Evolutionary conservation across 2,329 filamentous ascomycete genomes (phyloP).

Genomic region (Ceratocystis ficicola): DNA sequence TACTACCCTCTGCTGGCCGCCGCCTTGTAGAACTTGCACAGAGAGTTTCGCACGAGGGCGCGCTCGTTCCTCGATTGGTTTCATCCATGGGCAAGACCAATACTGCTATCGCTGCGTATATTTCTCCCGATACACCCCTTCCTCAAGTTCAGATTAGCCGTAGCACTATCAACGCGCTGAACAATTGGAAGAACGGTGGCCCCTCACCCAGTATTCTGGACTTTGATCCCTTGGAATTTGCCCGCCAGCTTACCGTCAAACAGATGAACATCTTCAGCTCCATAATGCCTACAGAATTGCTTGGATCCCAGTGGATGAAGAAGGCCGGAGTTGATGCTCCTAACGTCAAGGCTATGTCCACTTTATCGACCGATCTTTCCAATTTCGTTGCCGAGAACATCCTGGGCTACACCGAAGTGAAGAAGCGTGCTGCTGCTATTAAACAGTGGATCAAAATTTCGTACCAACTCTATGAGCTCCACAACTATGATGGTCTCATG

Average conservation of each 20-base stretch:
- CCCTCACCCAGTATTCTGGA: slow-evolving; percentile 64
- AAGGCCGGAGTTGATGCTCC: slow-evolving; percentile 64
- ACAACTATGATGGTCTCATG: slow-evolving; percentile 96
- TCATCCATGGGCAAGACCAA: slow-evolving; percentile 83
- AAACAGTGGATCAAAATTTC: slow-evolving; percentile 99
- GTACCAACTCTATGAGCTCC: slow-evolving; percentile 69
- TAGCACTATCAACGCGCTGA: slow-evolving; percentile 61
- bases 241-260: slow-evolving; percentile 83
- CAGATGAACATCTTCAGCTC: slow-evolving; percentile 85
- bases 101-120: slow-evolving; percentile 54
- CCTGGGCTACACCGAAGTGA: slow-evolving; percentile 73
- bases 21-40: slow-evolving; percentile 69
- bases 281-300: slow-evolving; percentile 81
- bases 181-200: slow-evolving; percentile 62
- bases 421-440: slow-evolving; percentile 79
- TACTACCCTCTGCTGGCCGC: slow-evolving; percentile 64
- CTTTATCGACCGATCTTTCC: slow-evolving; percentile 79
- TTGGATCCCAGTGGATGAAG: slow-evolving; percentile 91
- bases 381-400: slow-evolving; percentile 91
- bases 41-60: slow-evolving; percentile 62
- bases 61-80: slow-evolving; percentile 68
- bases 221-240: slow-evolving; percentile 82
- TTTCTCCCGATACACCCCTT: slow-evolving; percentile 57
- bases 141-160: slow-evolving; percentile 60
- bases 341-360: slow-evolving; percentile 90